Conservation (phyloP, 129 eudicot species). For the Rutidosis leptorrhynchoides region DNA sequence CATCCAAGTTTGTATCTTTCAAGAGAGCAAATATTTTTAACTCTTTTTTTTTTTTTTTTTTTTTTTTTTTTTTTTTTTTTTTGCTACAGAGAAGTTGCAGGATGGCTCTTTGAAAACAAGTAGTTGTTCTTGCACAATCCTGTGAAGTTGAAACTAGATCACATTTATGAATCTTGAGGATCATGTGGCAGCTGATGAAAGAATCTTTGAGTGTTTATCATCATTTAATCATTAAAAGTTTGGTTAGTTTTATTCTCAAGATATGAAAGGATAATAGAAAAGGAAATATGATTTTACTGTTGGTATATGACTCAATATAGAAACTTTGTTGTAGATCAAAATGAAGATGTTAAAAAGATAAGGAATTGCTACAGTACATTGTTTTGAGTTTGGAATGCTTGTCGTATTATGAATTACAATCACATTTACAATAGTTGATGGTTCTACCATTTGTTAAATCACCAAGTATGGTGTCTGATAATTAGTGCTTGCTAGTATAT, state of each 20-base stretch:
- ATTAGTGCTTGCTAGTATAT: no score
- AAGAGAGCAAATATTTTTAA: slow-evolving; percentile 11
- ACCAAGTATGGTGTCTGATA: not conserved
- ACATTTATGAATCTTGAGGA: slow-evolving; percentile 3
- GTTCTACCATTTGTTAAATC: not conserved
- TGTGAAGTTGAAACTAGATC: slow-evolving; percentile 34
- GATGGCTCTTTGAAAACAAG: slow-evolving; percentile 42
- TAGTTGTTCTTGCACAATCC: slow-evolving; percentile 58
- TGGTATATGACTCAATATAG: slow-evolving; percentile 30
- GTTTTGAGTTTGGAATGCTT: slow-evolving; percentile 23
- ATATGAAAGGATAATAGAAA: not conserved
- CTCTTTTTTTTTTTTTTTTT: not conserved
- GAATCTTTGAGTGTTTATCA: slow-evolving; percentile 22
- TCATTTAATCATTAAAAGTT: slow-evolving; percentile 1
- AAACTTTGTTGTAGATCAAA: slow-evolving; percentile 35
- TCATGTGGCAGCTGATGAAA: slow-evolving; percentile 9
- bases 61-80: not conserved
- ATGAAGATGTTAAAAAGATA: slow-evolving; percentile 22
- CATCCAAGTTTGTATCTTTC: slow-evolving; percentile 3
- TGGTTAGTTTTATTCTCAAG: slow-evolving; percentile 10
- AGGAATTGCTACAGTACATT: slow-evolving; percentile 7
- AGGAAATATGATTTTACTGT: slow-evolving; percentile 13
- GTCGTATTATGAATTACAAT: slow-evolving; percentile 9
- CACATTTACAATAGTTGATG: not conserved
- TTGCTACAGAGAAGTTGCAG: slow-evolving; percentile 49